Evolutionary conservation across 805 yeast species (phyloP).

Genomic region (Metschnikowia gelsemii): DNA sequence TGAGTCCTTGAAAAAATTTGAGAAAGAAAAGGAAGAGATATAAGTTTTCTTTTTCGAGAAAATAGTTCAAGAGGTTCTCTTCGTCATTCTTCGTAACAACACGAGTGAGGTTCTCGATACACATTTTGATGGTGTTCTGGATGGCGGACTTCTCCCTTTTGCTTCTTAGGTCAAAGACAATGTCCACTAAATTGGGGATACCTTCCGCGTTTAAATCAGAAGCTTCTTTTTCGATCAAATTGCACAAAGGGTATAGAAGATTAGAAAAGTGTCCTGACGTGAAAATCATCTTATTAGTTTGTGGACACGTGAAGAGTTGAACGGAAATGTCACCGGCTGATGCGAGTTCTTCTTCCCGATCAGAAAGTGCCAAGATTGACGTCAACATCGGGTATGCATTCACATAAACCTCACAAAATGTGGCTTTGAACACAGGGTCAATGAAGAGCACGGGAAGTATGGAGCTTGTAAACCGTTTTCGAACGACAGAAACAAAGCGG

Average conservation of each 20-base stretch:
- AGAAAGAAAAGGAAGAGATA: slow-evolving; percentile 46
- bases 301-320: slow-evolving; percentile 47
- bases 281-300: slow-evolving; percentile 34
- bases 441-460: slow-evolving; percentile 58
- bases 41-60: slow-evolving; percentile 40
- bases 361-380: slow-evolving; percentile 46
- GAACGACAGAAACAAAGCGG: slow-evolving; percentile 52
- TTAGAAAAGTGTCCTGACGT: slow-evolving; percentile 24
- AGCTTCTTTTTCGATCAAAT: slow-evolving; percentile 42
- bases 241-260: slow-evolving; percentile 48
- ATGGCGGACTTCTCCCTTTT: slow-evolving; percentile 24
- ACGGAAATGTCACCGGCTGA: slow-evolving; percentile 32
- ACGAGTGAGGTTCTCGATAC: slow-evolving; percentile 30
- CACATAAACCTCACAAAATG: slow-evolving; percentile 53
- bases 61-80: slow-evolving; percentile 15
- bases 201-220: slow-evolving; percentile 38
- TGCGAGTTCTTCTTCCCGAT: slow-evolving; percentile 50
- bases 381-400: slow-evolving; percentile 53
- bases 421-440: slow-evolving; percentile 45
- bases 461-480: slow-evolving; percentile 49
- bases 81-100: slow-evolving; percentile 28
- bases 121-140: slow-evolving; percentile 31
- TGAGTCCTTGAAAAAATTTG: slow-evolving; percentile 56
- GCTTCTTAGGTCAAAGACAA: slow-evolving; percentile 18
- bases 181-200: slow-evolving; percentile 30